Percentiles rank a stretch among this genome's conserved stretches.
phyloP scores from a whole-genome alignment of 768 basidiomycete genomes.

The Boletus eberwhitei region DNA sequence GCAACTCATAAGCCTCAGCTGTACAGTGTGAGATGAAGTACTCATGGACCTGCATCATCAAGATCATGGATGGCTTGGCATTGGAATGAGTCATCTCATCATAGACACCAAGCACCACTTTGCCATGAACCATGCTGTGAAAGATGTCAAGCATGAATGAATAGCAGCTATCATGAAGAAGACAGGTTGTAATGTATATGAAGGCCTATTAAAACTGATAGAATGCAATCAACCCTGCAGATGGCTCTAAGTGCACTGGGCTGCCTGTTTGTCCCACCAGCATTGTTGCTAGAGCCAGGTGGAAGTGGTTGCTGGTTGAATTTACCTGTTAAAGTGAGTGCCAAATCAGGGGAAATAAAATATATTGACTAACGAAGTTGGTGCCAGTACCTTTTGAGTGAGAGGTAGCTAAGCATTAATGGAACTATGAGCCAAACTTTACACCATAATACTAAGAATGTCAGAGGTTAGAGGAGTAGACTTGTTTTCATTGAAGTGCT shows the following conservation, averaged over 20 bases:
- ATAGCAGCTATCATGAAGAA: too few species aligned
- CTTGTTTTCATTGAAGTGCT: slow-evolving; percentile 12
- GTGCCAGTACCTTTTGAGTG: slow-evolving; percentile 35
- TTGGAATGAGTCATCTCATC: too few species aligned
- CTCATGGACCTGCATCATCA: too few species aligned
- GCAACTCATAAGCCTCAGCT: too few species aligned
- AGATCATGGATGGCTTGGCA: too few species aligned
- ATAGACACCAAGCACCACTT: too few species aligned
- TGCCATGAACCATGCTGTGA: too few species aligned
- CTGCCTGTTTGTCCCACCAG: slow-evolving; percentile 49
- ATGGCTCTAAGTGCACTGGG: slow-evolving; percentile 66
- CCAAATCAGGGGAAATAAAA: background rate
- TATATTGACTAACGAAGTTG: slow-evolving; percentile 34
- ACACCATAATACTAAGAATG: slow-evolving; percentile 44
- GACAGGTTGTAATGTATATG: too few species aligned
- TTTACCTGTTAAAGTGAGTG: slow-evolving; percentile 46
- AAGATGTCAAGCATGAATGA: too few species aligned
- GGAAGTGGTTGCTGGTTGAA: slow-evolving; percentile 73
- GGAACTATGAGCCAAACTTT: slow-evolving; percentile 5
- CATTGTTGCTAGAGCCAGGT: slow-evolving; percentile 59
- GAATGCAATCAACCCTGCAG: slow-evolving; percentile 70
- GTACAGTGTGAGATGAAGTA: too few species aligned
- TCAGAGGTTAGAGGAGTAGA: background rate
- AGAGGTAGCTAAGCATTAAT: background rate
- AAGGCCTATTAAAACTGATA: slow-evolving; percentile 66